These are phyloP conservation scores for Alternaria incomplexa DNA, from an alignment of 2,329 filamentous ascomycete species.

Conservation along the genomic window DNA sequence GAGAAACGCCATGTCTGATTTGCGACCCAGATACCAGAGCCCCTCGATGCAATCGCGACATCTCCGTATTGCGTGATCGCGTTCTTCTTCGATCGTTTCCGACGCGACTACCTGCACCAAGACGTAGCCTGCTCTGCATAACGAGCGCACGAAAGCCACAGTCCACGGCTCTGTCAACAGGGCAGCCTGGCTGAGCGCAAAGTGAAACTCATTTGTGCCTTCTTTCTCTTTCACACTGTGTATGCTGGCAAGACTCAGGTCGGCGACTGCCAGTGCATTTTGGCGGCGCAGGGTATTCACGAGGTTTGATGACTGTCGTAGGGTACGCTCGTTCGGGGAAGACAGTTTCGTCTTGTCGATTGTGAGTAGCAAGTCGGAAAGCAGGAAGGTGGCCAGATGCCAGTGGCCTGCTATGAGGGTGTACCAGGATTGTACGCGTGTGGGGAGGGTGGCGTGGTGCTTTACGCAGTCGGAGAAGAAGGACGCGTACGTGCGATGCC, in stretches of 20 bases:
- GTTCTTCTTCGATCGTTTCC: neutral
- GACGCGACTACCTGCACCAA: slow-evolving; percentile 19
- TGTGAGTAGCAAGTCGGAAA: slow-evolving; percentile 60
- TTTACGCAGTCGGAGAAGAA: slow-evolving; percentile 61
- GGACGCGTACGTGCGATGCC: slow-evolving; percentile 59
- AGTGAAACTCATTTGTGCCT: slow-evolving; percentile 54
- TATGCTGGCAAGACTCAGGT: slow-evolving; percentile 30
- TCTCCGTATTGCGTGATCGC: slow-evolving; percentile 38
- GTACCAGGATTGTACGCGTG: slow-evolving; percentile 65
- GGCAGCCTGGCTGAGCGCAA: slow-evolving; percentile 60
- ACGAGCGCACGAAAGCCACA: slow-evolving; percentile 45
- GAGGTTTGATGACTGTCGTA: slow-evolving; percentile 56
- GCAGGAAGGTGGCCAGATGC: slow-evolving; percentile 61
- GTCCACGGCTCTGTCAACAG: slow-evolving; percentile 67
- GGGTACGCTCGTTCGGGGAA: slow-evolving; percentile 52
- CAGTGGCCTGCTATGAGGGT: slow-evolving; percentile 63
- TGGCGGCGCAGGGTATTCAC: slow-evolving; percentile 32
- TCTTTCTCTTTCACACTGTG: slow-evolving; percentile 9
- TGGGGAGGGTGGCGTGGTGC: slow-evolving; percentile 57
- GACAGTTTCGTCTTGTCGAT: slow-evolving; percentile 51
- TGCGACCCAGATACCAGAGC: slow-evolving; percentile 61
- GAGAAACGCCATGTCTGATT: slow-evolving; percentile 58
- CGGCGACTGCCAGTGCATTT: slow-evolving; percentile 49
- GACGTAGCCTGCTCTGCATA: slow-evolving; percentile 6
- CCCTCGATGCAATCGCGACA: slow-evolving; percentile 59